A percentile compares a stretch with the other conserved stretches of the same genome.
Evolutionary conservation across 2,329 filamentous ascomycete species (phyloP).

Genomic region (Teratosphaeria destructans): DNA sequence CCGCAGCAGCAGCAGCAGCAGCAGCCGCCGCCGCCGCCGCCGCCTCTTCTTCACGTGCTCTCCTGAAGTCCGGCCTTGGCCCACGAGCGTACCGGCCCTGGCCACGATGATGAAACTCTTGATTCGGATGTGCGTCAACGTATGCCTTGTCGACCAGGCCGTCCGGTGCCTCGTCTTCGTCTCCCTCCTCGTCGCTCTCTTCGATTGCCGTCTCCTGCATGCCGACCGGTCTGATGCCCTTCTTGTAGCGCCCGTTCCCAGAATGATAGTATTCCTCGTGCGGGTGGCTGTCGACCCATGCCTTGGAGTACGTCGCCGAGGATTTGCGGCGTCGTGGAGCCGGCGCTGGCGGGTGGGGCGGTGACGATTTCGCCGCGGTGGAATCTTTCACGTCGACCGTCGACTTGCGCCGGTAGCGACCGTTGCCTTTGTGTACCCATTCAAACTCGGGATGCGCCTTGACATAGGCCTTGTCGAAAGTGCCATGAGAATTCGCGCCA

Average conservation of each 20-base stretch:
- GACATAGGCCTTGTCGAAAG: conserved; percentile 19
- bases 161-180: conserved; percentile 1
- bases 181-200: conserved; percentile 2
- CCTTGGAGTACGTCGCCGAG: conserved; percentile 16
- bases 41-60: conserved; percentile 3
- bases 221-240: conserved; percentile 13
- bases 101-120: conserved; percentile 21
- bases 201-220: conserved; percentile 2
- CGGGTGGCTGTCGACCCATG: conserved; percentile 17
- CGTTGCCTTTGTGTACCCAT: conserved; percentile 24
- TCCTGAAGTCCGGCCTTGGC: conserved; percentile 3
- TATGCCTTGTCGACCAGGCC: conserved; percentile 13
- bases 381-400: conserved; percentile 1
- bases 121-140: conserved; percentile 13
- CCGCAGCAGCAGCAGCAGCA: not conserved
- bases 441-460: conserved; percentile 20
- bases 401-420: conserved; percentile 17
- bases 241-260: conserved; percentile 19
- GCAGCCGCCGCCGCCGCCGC: not conserved
- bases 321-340: not conserved
- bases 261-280: conserved; percentile 20
- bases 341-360: not conserved
- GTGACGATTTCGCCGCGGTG: conserved; percentile 1
- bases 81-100: conserved; percentile 19
- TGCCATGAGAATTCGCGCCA: not conserved